Evolutionary conservation across 2,329 filamentous ascomycete species (phyloP), one percentile per base, ranked within the genome.

Genomic region (Sphaerulina populicola): DNA sequence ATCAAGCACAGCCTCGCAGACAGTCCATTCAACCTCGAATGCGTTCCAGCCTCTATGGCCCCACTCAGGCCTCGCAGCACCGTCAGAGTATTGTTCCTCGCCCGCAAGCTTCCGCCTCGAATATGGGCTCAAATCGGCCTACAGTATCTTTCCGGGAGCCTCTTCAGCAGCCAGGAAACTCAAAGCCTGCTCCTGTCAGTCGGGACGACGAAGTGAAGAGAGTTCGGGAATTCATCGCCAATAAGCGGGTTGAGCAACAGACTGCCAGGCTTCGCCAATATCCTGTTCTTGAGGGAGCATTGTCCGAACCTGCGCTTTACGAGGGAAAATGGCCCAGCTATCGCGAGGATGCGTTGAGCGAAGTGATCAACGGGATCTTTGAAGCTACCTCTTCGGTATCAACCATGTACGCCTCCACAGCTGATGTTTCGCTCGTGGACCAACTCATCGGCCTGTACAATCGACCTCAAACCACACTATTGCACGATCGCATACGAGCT

Each of bases 291-390:
- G 59, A 65, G 0, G 77, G 82, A 53, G 72, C 80, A 57, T 69
- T 83, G 23, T 66, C 69, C 2, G 74, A 75, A 43, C 72, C 79
- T n/a, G 72, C 76, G 47, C 69, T 83, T 56, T 82, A 82, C 62
- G 79, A 83, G 59, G 79, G 82, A 41, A 72, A 76, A 50, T 83
- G 80, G 80, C 74, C 83, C 35, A 72, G 70, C 10, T 76, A 82
- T 54, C 80, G 83, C 60, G 80, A 83, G 60, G 68, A 77, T 18
- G 75, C 78, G 35, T 74, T 83, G 40, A 78, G 78, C 0, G 79
- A 82, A 60, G 68, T 83, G 6, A 64, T 79, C 42, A 84, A 83
- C 62, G 69, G 69, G 11, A 66, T 82, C 43, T 79, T 81, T 57
- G 65, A 73, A 33, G 63, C 69, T 4, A 64, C 68, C 0, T 64